Percentiles rank a stretch among this genome's conserved stretches.
Conservation (phyloP, 2,329 filamentous ascomycete genomes). For the Colletotrichum spinosum region DNA sequence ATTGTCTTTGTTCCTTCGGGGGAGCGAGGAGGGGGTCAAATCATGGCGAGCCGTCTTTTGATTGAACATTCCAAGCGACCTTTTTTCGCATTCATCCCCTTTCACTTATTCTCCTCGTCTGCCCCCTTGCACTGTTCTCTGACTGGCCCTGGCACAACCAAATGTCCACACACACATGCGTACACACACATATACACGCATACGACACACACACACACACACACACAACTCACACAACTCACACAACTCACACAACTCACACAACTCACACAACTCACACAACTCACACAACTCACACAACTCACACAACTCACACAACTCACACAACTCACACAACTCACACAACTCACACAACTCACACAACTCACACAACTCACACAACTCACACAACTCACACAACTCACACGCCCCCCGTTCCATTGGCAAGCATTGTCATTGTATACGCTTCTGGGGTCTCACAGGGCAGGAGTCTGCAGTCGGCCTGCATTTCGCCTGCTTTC, state of each 20-base stretch:
- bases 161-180: not conserved
- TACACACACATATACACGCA: too few species aligned
- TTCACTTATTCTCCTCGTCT: conserved; percentile 17
- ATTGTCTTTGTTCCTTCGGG: conserved; percentile 36
- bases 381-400: not conserved
- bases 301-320: not conserved
- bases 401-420: not conserved
- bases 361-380: not conserved
- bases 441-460: conserved; percentile 19
- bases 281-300: not conserved
- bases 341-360: not conserved
- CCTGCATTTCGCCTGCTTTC: conserved; percentile 11
- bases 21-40: not conserved
- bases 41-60: conserved; percentile 9
- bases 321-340: not conserved
- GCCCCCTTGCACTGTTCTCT: conserved; percentile 24
- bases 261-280: not conserved
- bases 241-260: not conserved
- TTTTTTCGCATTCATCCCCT: conserved; percentile 32
- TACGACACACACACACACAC: not conserved
- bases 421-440: conserved; percentile 31
- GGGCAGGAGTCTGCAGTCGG: conserved; percentile 25
- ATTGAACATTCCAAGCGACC: conserved; percentile 23
- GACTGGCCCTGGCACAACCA: conserved; percentile 21
- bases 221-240: not conserved